Conservation (phyloP, 495 filamentous ascomycete genomes). For the Penicillium lagena region DNA sequence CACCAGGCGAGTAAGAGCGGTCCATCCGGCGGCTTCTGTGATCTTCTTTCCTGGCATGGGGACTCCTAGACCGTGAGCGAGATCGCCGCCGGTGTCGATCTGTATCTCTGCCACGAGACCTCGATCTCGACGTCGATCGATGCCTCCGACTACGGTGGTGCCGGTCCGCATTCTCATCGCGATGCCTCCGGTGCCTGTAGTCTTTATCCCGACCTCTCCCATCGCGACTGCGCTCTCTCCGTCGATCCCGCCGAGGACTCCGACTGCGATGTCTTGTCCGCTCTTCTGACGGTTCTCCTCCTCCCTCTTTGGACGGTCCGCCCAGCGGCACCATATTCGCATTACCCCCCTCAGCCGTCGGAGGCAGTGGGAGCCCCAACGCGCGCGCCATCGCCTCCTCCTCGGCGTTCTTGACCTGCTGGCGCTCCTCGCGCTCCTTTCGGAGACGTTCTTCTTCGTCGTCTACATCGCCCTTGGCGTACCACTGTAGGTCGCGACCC, state of each 20-base stretch:
- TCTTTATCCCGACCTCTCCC: slow-evolving; percentile 30
- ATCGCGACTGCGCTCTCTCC: slow-evolving; percentile 18
- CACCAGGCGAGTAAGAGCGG: slow-evolving; percentile 22
- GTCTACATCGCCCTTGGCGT: slow-evolving; percentile 61
- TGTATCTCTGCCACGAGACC: slow-evolving; percentile 20
- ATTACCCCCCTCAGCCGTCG: slow-evolving; percentile 28
- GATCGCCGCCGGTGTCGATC: slow-evolving; percentile 10
- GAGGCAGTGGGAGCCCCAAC: slow-evolving; percentile 66
- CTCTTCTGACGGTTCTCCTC: slow-evolving; percentile 16
- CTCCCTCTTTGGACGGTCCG: slow-evolving; percentile 13
- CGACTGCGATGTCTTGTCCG: slow-evolving; percentile 25
- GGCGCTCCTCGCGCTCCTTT: slow-evolving; percentile 66
- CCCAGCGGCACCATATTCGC: slow-evolving; percentile 38
- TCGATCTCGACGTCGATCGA: slow-evolving; percentile 26
- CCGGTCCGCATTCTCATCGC: slow-evolving; percentile 22
- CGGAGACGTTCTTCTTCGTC: slow-evolving; percentile 54
- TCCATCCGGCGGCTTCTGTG: slow-evolving; percentile 15
- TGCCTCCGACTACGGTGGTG: slow-evolving; percentile 25
- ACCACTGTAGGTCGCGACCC: slow-evolving; percentile 81
- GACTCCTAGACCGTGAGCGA: slow-evolving; percentile 26
- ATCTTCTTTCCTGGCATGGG: slow-evolving; percentile 21
- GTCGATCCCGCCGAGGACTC: slow-evolving; percentile 25
- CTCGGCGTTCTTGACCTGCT: slow-evolving; percentile 82
- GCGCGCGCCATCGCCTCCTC: slow-evolving; percentile 82
- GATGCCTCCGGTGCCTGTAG: slow-evolving; percentile 26